Base-by-base conservation (phyloP, 768 basidiomycete genomes). In the Psilocybe azurescens region DNA sequence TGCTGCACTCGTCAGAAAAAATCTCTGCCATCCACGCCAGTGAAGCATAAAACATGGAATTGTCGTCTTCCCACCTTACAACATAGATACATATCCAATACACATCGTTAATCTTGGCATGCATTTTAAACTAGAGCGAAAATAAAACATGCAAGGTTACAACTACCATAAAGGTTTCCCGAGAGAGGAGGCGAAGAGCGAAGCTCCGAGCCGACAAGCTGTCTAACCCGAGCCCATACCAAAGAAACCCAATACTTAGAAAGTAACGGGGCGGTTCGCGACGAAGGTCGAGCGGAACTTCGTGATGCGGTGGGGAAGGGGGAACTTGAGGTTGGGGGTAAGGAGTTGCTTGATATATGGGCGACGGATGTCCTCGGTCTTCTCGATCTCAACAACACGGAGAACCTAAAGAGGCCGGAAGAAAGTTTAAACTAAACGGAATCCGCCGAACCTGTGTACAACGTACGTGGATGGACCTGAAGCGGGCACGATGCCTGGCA, bases 281-380 rank as follows among this genome's bases (percentile, higher is more conserved):
- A 89, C 86, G 75, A 96, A 96, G 60, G 88, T 93, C 68, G 89
- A 88, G 69, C 87, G 89, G 64, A 80, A 75, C 83, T 94, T 95
- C 65, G 81, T 65, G 61, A 95, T 86, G 58, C 97, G 91, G 78
- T 93, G 93, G 63, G 97, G 95, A 53, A 98, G 89, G 65, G 97
- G 97, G 95, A 99, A 99, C 79, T 90, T 95, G 85, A 99, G 92
- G 63, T 84, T 81, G 62, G 95, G 95, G 58, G 81, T 82, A 70
- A 98, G 82, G 70, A 99, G 88, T 78, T 99, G 97, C 82, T 91
- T 95, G 86, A 98, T 98, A 86, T 98, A 97, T 16, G 97, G 93
- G 70, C 97, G 90, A 79, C 95, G 93, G 67, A 98, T 77, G 73
- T 99, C 96, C 29, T 87, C 91, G 44, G 86, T 78, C 85, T 97